Evolutionary conservation across 345 rosid species (phyloP).

Genomic region (Excoecaria cochinchinensis): DNA sequence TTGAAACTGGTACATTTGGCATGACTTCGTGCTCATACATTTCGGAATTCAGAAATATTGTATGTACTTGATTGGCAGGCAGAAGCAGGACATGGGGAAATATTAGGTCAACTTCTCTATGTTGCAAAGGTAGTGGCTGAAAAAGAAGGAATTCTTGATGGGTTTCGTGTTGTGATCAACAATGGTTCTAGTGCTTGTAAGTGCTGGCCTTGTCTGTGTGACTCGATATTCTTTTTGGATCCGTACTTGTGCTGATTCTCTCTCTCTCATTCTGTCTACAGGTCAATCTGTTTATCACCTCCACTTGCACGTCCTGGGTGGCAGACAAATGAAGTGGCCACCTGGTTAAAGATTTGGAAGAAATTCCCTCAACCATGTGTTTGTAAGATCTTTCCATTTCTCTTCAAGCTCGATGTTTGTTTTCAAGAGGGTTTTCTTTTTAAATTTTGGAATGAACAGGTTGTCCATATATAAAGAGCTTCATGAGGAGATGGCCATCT

Average conservation of each 20-base stretch:
- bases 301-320: slow-evolving; percentile 85
- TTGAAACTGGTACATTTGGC: not conserved
- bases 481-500: no score
- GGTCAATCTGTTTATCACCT: slow-evolving; percentile 97
- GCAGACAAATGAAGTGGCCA: slow-evolving; percentile 91
- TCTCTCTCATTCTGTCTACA: slow-evolving; percentile 29
- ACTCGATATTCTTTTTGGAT: not conserved
- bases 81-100: slow-evolving; percentile 66
- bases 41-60: not conserved
- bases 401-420: not conserved
- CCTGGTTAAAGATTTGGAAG: slow-evolving; percentile 48
- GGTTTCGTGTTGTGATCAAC: slow-evolving; percentile 94
- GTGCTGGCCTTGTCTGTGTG: slow-evolving; percentile 23
- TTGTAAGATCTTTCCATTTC: not conserved
- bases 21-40: not conserved
- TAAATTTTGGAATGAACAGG: not conserved
- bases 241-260: not conserved
- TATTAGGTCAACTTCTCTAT: slow-evolving; percentile 71
- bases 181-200: slow-evolving; percentile 77
- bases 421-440: not conserved
- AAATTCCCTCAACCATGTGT: not conserved
- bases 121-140: slow-evolving; percentile 89
- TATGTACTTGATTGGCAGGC: slow-evolving; percentile 44
- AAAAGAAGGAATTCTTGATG: slow-evolving; percentile 80
- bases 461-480: no score